These are phyloP conservation scores for Nannochloris sp. DNA, from an alignment of 139 green algal species.

Conservation along the genomic window DNA sequence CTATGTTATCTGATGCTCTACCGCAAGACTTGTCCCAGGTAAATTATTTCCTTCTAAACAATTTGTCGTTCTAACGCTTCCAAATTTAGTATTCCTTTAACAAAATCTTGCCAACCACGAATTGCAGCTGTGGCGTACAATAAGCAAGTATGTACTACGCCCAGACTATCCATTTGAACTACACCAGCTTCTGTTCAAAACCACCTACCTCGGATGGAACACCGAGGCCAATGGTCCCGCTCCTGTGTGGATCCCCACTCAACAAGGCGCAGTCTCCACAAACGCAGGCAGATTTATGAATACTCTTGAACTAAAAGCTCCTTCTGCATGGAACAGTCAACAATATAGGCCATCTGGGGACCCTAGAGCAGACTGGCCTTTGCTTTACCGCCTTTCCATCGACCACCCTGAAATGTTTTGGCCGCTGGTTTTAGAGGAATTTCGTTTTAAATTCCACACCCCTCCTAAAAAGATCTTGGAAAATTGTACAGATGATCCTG, in stretches of 20 bases:
- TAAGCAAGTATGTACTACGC: constrained; percentile 34
- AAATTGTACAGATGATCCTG: constrained; percentile 20
- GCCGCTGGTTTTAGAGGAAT: constrained; percentile 31
- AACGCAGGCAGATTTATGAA: constrained; percentile 57
- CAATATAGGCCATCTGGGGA: constrained; percentile 16
- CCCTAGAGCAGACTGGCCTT: constrained; percentile 22
- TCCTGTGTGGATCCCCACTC: constrained; percentile 51
- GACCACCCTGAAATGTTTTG: constrained; percentile 54
- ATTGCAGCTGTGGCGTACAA: constrained; percentile 30
- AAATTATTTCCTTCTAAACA: too few species aligned
- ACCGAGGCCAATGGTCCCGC: constrained; percentile 30
- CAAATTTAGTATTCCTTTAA: neutral
- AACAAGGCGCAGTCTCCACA: constrained; percentile 16
- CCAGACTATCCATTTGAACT: constrained; percentile 45
- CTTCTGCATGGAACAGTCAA: too few species aligned
- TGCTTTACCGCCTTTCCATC: constrained; percentile 53
- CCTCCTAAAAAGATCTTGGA: constrained; percentile 33
- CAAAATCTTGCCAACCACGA: neutral
- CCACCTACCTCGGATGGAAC: constrained; percentile 40
- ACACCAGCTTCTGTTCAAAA: constrained; percentile 39
- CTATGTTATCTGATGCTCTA: too few species aligned
- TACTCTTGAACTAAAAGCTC: too few species aligned
- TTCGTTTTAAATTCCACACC: constrained; percentile 39
- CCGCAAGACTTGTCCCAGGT: too few species aligned
- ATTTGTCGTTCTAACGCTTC: neutral